Conservation (phyloP, 257 asterid genomes). For the Verbena officinalis region DNA sequence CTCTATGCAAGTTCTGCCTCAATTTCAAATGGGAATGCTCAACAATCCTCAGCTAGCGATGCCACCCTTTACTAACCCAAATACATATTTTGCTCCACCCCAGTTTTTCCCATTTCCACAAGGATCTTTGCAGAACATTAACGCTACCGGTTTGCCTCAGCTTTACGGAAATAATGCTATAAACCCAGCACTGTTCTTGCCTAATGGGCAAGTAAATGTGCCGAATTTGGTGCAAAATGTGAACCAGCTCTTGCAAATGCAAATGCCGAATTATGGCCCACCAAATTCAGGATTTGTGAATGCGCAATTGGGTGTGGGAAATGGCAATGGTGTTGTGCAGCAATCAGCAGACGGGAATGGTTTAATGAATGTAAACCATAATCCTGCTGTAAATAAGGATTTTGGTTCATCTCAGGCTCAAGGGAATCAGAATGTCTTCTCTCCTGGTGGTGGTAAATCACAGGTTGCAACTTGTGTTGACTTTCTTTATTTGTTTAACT, state of each 20-base stretch:
- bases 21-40: constrained; percentile 43
- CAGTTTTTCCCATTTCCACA: constrained; percentile 56
- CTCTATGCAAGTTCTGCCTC: constrained; percentile 49
- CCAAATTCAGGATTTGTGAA: constrained; percentile 48
- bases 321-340: constrained; percentile 41
- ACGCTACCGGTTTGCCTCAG: constrained; percentile 41
- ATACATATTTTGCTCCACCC: constrained; percentile 40
- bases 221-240: constrained; percentile 55
- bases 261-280: constrained; percentile 41
- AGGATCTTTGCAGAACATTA: constrained; percentile 39
- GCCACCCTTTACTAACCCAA: constrained; percentile 46
- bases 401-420: constrained; percentile 34
- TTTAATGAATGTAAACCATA: constrained; percentile 33
- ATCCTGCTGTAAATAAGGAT: constrained; percentile 34
- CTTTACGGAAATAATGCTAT: constrained; percentile 42
- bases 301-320: constrained; percentile 36
- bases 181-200: constrained; percentile 52
- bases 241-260: constrained; percentile 61
- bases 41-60: constrained; percentile 50
- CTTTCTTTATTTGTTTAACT: constrained; percentile 4
- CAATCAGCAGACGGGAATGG: constrained; percentile 40
- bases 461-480: constrained; percentile 42
- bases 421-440: constrained; percentile 29
- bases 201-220: constrained; percentile 45
- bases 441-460: constrained; percentile 40